Evolutionary conservation across 805 yeast genomes (phyloP).

Genomic region (Lachancea mirantina): DNA sequence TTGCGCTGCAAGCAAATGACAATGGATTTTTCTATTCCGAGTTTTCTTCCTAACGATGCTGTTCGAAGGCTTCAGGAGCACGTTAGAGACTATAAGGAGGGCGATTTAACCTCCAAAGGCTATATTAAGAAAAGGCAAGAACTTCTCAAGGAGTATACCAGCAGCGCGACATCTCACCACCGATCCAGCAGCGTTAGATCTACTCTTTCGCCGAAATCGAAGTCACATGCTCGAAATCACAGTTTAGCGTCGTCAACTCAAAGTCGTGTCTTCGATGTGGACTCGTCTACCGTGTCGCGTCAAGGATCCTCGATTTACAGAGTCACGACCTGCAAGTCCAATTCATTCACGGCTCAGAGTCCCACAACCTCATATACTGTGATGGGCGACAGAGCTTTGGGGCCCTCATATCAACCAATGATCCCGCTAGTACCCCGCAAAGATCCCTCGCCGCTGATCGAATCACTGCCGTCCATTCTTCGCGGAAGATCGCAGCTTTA

Average conservation of each 20-base stretch:
- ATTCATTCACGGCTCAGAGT: constrained; percentile 13
- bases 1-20: no score
- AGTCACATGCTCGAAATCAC: constrained; percentile 6
- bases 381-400: neutral
- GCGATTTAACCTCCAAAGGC: constrained; percentile 68
- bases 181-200: no score
- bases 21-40: constrained; percentile 46
- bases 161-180: constrained; percentile 6
- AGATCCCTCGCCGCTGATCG: constrained; percentile 37
- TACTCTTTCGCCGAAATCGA: constrained; percentile 4
- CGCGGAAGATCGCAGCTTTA: constrained; percentile 63
- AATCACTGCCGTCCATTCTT: constrained; percentile 63
- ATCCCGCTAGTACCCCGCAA: constrained; percentile 38
- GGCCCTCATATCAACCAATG: constrained; percentile 25
- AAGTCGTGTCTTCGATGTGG: constrained; percentile 1
- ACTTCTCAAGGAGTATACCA: constrained; percentile 16
- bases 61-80: constrained; percentile 37
- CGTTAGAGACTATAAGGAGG: constrained; percentile 51
- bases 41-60: constrained; percentile 31
- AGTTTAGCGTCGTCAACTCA: constrained; percentile 17
- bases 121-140: constrained; percentile 48
- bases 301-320: constrained; percentile 17
- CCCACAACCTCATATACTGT: no score
- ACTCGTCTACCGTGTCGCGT: constrained; percentile 5
- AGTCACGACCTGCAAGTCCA: constrained; percentile 28